phyloP scores from a whole-genome alignment of 2,329 filamentous ascomycete genomes.

The Aureobasidium sp. region DNA sequence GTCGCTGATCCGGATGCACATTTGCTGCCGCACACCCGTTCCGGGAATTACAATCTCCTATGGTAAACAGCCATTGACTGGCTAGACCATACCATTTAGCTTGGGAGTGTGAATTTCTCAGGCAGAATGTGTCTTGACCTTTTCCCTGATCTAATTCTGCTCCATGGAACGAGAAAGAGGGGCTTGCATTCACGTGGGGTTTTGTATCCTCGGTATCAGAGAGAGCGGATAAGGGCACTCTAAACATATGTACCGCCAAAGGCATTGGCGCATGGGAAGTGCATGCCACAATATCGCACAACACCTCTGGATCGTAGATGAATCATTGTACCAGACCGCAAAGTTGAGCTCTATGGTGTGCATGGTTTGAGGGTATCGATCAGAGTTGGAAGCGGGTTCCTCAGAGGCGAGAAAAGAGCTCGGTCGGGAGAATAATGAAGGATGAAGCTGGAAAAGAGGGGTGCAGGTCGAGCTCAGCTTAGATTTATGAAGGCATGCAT shows the following conservation, averaged over 20 bases:
- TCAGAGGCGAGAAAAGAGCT: not conserved
- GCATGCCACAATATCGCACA: conserved; percentile 8
- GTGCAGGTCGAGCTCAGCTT: not conserved
- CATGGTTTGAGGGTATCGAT: no score
- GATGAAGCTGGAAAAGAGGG: not conserved
- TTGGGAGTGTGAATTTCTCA: no score
- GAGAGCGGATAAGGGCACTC: not conserved
- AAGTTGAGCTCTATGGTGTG: no score
- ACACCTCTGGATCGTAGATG: not conserved
- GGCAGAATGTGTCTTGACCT: not conserved
- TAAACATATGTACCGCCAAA: not conserved
- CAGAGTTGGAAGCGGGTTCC: no score
- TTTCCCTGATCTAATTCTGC: not conserved
- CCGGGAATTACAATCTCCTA: not conserved
- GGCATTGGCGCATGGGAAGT: not conserved
- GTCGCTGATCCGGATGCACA: not conserved
- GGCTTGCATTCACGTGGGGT: not conserved
- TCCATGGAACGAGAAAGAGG: not conserved
- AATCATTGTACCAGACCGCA: not conserved
- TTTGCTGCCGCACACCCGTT: not conserved
- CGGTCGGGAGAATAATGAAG: not conserved
- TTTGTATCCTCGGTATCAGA: not conserved
- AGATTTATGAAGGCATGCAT: not conserved
- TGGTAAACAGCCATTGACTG: no score
- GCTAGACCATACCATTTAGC: not conserved